phyloP scores from a whole-genome alignment of 169 alveolate species.

The Eimeria tenella region DNA sequence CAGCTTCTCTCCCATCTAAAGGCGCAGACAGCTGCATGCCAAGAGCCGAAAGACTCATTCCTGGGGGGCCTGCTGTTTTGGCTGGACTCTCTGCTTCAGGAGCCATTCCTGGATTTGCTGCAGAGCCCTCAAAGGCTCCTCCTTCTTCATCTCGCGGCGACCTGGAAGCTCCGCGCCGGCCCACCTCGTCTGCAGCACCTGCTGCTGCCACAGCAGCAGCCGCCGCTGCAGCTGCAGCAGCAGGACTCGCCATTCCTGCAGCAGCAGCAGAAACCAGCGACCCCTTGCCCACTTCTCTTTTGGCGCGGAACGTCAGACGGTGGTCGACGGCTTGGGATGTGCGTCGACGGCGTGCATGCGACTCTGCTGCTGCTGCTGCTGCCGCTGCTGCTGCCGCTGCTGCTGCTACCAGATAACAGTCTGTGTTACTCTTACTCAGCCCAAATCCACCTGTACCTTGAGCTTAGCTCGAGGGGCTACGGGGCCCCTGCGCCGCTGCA shows the following conservation, averaged over 20 bases:
- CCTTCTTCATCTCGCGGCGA: background rate
- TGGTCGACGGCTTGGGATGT: background rate
- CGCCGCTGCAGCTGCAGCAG: background rate
- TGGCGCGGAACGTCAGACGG: background rate
- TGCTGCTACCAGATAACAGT: background rate
- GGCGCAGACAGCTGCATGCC: no score
- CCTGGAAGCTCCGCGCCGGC: background rate
- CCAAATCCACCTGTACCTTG: no score
- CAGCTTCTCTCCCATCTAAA: no score
- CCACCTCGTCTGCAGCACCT: background rate
- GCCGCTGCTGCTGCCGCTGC: background rate
- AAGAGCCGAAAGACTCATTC: no score
- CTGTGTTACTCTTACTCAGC: no score
- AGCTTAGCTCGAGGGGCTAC: no score
- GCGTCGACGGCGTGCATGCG: background rate
- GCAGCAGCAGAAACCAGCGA: background rate
- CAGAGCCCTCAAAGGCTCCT: background rate
- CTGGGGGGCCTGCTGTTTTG: no score
- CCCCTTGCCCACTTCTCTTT: background rate
- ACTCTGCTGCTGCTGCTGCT: background rate
- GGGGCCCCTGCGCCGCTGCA: no score
- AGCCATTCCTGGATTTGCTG: background rate
- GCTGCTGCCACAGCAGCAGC: background rate
- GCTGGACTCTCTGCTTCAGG: no score
- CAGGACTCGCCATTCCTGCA: background rate